Evolutionary conservation across 768 basidiomycete species (phyloP), one percentile per base, ranked within the genome.

Genomic region (Tulasnella sp.): DNA sequence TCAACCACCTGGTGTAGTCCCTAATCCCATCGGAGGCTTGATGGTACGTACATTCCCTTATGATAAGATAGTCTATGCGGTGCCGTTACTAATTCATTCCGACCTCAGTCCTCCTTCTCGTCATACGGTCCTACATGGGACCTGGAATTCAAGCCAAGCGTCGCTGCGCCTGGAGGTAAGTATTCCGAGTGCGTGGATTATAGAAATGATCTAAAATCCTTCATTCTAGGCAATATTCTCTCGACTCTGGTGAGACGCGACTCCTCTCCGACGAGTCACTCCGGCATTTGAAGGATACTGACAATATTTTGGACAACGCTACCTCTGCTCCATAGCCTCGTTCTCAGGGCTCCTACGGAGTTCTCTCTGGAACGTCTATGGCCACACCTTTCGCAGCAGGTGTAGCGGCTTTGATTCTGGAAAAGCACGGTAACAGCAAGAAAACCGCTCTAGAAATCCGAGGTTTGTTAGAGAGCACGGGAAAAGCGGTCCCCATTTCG

Each of bases 61-160:
- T 44, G 4, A 44, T 44, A 18, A 10, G 44, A 44, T 0, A 16
- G 15, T 44, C 16, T 72, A 37, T 35, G 16, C 29, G 32, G 18
- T 37, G 11, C 13, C 40, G 11, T 9, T 40, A 40, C 40, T 40
- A 13, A 40, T 9, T 1, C 11, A 13, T 9, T 40, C 40, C 29
- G 9, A 32, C 35, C 11, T 15, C 16, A 71, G 70, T 82, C 82
- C 5, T 73, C 79, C 70, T 82, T 81, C 77, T 83, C 82, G 39
- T 74, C 81, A 6, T 83, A 81, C 55, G 85, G 85, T 2, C 85
- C 85, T 3, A 84, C 85, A 7, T 83, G 83, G 79, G 85, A 85
- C 73, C 44, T 83, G 18, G 76, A 67, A 44, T 79, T 80, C 80
- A 83, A 83, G n/a, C 82, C 83, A 2, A 76, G 81, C 23, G 74